These are phyloP conservation scores for Dactylellina leptospora DNA, from an alignment of 2,329 filamentous ascomycete genomes.

Conservation along the genomic window DNA sequence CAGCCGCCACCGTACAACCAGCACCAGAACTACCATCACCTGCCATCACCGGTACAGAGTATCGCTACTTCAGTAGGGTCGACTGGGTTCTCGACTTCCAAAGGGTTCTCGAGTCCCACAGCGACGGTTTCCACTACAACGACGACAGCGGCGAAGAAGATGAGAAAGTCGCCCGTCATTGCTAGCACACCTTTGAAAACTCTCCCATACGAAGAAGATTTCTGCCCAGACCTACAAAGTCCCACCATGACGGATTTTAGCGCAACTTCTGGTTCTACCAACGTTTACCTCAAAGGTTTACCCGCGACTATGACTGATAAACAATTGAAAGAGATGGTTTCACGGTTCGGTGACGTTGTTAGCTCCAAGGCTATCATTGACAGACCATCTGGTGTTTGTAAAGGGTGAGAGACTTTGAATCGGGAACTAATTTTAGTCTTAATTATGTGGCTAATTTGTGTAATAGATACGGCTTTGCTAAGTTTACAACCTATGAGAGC, in stretches of 20 bases:
- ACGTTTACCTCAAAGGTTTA: slow-evolving; percentile 97
- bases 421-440: neutral
- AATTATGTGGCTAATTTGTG: slow-evolving; percentile 12
- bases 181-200: slow-evolving; percentile 30
- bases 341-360: slow-evolving; percentile 90
- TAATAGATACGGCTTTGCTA: slow-evolving; percentile 91
- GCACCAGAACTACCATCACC: slow-evolving; percentile 27
- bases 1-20: slow-evolving; percentile 26
- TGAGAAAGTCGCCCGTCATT: slow-evolving; percentile 38
- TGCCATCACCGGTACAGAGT: slow-evolving; percentile 41
- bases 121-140: slow-evolving; percentile 11
- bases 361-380: slow-evolving; percentile 99
- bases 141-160: slow-evolving; percentile 4
- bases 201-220: slow-evolving; percentile 9
- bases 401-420: slow-evolving; percentile 75
- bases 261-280: slow-evolving; percentile 78
- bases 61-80: slow-evolving; percentile 32
- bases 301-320: slow-evolving; percentile 95
- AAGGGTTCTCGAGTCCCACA: slow-evolving; percentile 25
- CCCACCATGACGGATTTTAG: slow-evolving; percentile 14
- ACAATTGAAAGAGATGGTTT: slow-evolving; percentile 80
- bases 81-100: slow-evolving; percentile 27
- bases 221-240: neutral
- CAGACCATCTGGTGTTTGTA: slow-evolving; percentile 89
- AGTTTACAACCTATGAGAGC: slow-evolving; percentile 85